A percentile compares a stretch with the other conserved stretches of the same genome.
Evolutionary conservation across 2,329 filamentous ascomycete genomes (phyloP).

Genomic region (Bertia moriformis): DNA sequence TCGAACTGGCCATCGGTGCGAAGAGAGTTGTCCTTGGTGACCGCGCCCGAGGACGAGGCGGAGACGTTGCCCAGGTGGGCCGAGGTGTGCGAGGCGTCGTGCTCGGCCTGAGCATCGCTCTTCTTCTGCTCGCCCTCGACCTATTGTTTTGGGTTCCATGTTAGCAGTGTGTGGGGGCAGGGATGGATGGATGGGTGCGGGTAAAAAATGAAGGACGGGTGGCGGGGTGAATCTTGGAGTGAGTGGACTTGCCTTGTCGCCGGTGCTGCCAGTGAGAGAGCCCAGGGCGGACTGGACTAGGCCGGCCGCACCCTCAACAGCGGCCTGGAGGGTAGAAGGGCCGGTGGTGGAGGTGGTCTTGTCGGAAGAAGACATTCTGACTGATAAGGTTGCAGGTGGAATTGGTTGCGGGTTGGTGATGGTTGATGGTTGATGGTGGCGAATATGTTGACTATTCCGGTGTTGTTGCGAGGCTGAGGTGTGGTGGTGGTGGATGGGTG

Average conservation of each 20-base stretch:
- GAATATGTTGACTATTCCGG: too few species aligned
- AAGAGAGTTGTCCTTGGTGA: conserved; percentile 58
- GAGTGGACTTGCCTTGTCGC: background rate
- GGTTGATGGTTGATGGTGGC: too few species aligned
- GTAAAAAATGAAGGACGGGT: background rate
- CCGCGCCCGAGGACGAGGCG: conserved; percentile 53
- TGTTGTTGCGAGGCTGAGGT: too few species aligned
- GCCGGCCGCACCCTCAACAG: background rate
- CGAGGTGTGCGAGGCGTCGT: conserved; percentile 62
- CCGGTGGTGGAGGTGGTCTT: too few species aligned
- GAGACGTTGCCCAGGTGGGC: conserved; percentile 61
- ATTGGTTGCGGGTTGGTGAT: too few species aligned
- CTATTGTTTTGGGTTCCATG: conserved; percentile 17
- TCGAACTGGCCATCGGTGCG: conserved; percentile 66
- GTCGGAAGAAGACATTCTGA: background rate
- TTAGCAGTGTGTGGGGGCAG: too few species aligned
- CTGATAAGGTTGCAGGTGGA: too few species aligned
- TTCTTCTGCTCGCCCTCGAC: conserved; percentile 49
- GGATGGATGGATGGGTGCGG: too few species aligned
- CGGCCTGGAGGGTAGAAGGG: background rate
- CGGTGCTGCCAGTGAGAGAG: background rate
- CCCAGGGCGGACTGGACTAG: background rate
- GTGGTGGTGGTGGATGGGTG: too few species aligned
- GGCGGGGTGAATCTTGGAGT: background rate
- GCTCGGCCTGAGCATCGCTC: conserved; percentile 47